Base-by-base conservation (phyloP, 2,329 filamentous ascomycete species). In the Madurella fahalii region DNA sequence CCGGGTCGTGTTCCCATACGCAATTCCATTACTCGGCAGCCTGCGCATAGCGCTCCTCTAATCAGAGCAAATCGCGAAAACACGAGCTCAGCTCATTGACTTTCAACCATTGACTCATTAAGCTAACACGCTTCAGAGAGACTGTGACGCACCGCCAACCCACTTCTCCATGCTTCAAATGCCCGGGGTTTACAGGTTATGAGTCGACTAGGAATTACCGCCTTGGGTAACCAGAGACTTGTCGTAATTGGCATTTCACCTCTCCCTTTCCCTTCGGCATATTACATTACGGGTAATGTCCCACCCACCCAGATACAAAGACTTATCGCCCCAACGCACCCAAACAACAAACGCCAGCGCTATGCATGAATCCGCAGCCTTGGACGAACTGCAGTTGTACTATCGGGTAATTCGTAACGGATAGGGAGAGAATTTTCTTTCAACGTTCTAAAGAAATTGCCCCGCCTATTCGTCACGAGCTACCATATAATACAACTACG, bases 321-420 rank as follows among this genome's bases (percentile, higher is more conserved):
- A 25, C 7, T 3, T 9, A 15, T 31, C 42, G 32, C 12, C 42
- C 30, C 31, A 49, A 37, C 46, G 44, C 12, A 52, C 20, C 37
- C 48, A 37, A 25, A 39, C 31, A 45, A 53, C 50, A 44, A 61
- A 65, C 62, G 60, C 63, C 63, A 47, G 46, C 60, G 63, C 63
- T 62, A 64, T 64, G 63, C 61, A 60, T 51, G 17, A 41, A 45
- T 16, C 18, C 30, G 18, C 46, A 46, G 25, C 25, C 34, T 12
- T n/a, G 20, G 15, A 30, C 40, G n/a, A 18, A 12, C 16, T 2
- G 18, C 17, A 4, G 5, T 20, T 5, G 20, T 16, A 30, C 11
- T 15, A 25, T 18, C 31, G 3, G 7, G 25, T 25, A 25, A 4
- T 25, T 25, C 25, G 25, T 25, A 25, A 25, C 7, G 25, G 7